Evolutionary conservation across 345 rosid genomes (phyloP), one percentile per base, ranked within the genome.

Genomic region (Salix exigua): DNA sequence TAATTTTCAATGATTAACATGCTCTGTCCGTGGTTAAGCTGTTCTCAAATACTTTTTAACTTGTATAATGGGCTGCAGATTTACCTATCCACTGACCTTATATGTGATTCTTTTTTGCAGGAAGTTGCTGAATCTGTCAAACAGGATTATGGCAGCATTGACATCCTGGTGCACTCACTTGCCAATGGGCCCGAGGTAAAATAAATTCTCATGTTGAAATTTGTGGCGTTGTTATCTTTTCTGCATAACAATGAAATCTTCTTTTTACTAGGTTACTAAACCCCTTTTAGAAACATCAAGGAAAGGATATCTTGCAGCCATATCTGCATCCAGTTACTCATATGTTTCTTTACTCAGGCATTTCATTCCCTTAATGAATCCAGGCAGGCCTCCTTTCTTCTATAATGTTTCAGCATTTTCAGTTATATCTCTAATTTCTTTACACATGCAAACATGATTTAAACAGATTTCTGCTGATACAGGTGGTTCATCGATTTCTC

Each of bases 151-250:
- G 94, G 96, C 68, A 93, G 89, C 83, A 87, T 93, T 28, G 99
- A 96, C 84, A 92, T 96, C 77, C 98, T 96, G 60, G 93, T 96
- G 71, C 98, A 96, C 79, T 96, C 98, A 38, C 94, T 96, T 73
- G 99, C 98, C 37, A 93, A 96, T 70, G 98, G 97, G 37, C 98
- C 98, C 9, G 97, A 96, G 99, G 98, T 92, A 84, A 13, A 68
- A 67, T 18, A 77, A 60, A 23, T 70, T 68, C 53, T 66, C 37
- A 64, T 33, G 26, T 21, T 66, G 31, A 50, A 25, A 26, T 40
- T 50, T 13, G 63, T 31, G 0, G 30, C 66, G 6, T 26, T 26
- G 42, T 65, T 67, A 66, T 76, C 30, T 66, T 58, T 38, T 73
- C 55, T 71, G 8, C 53, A 63, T 77, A 31, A 55, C 31, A 11